Evolutionary conservation across 2,329 filamentous ascomycete species (phyloP).

Genomic region (Pseudogymnoascus sp.): DNA sequence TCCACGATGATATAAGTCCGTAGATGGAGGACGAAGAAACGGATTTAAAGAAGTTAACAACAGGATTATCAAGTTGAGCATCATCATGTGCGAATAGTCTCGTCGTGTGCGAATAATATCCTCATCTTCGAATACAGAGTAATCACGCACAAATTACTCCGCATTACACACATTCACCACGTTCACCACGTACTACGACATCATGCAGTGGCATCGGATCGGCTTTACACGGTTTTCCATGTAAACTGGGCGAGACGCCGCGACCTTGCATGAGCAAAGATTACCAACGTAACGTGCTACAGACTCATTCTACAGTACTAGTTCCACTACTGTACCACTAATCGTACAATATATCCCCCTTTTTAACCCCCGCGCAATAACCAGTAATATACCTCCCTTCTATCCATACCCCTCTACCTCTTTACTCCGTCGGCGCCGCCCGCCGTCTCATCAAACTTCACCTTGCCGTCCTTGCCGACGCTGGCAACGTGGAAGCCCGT

Average conservation of each 20-base stretch:
- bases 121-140: neutral
- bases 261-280: neutral
- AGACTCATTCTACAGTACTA: conserved; percentile 4
- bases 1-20: neutral
- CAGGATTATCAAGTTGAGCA: neutral
- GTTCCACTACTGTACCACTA: neutral
- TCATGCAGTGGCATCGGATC: neutral
- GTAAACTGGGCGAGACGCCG: neutral
- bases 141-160: neutral
- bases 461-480: conserved; percentile 54
- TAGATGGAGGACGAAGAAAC: neutral
- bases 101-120: neutral
- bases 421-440: neutral
- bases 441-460: conserved; percentile 40
- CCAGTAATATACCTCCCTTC: neutral
- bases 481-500: conserved; percentile 48
- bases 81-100: neutral
- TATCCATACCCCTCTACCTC: neutral
- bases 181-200: neutral
- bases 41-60: neutral
- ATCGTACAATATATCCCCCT: neutral
- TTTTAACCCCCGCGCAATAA: neutral
- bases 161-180: neutral
- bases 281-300: neutral
- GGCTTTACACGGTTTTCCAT: neutral